These are phyloP conservation scores for Cystofilobasidium capitatum DNA, from an alignment of 768 basidiomycete species.

Conservation along the genomic window DNA sequence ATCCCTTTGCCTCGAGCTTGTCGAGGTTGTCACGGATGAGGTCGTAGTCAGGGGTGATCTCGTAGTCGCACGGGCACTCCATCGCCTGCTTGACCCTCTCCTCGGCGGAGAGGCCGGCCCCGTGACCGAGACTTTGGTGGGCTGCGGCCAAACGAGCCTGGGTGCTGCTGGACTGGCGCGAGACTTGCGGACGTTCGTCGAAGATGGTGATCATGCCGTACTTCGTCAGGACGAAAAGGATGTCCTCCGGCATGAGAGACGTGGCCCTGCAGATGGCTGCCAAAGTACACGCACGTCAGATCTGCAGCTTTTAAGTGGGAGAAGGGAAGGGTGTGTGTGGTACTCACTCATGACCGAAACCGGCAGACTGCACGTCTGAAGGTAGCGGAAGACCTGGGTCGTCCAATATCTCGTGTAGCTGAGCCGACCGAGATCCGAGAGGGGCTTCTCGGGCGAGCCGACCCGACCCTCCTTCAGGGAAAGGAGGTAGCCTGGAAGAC, in stretches of 20 bases:
- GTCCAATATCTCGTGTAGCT: conserved; percentile 97
- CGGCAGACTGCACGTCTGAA: conserved; percentile 52
- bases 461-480: conserved; percentile 85
- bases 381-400: conserved; percentile 69
- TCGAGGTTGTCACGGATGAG: conserved; percentile 57
- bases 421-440: conserved; percentile 81
- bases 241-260: conserved; percentile 83
- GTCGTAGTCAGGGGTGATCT: conserved; percentile 61
- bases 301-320: neutral
- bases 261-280: conserved; percentile 72
- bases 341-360: conserved; percentile 65
- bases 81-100: conserved; percentile 21
- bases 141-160: neutral
- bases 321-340: neutral
- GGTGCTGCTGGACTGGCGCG: conserved; percentile 3
- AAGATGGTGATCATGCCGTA: conserved; percentile 58
- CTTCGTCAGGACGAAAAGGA: conserved; percentile 60
- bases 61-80: conserved; percentile 56
- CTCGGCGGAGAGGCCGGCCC: conserved; percentile 1
- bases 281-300: neutral
- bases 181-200: neutral
- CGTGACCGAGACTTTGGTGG: conserved; percentile 1
- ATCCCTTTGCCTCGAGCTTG: conserved; percentile 68
- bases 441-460: conserved; percentile 92
- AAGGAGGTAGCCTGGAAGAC: conserved; percentile 68